Base-by-base conservation (phyloP, 768 basidiomycete species). In the Macrolepiota albuminosa region DNA sequence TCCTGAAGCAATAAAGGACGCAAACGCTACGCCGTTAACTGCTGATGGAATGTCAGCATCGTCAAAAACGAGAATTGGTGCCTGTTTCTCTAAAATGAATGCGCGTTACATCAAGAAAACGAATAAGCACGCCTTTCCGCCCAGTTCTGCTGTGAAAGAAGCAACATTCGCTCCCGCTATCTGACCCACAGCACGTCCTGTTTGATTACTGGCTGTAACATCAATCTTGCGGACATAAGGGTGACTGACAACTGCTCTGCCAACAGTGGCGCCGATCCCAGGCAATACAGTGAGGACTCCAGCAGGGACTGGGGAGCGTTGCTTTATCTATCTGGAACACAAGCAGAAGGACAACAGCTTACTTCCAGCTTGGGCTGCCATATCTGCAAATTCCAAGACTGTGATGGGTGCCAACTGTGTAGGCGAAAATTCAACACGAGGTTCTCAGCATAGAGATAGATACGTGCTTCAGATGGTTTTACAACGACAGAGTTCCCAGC, bases 401-500 rank as follows among this genome's bases (percentile, higher is more conserved):
- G 89, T 85, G 45, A 93, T 79, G 1, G 93, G 93, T 9, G 93
- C 90, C 31, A 88, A 75, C 87, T 54, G 1, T 45, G 31, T 21
- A 55, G 34, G 56, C 55, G 10, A 49, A 33, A 40, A 18, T 42
- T 56, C 61, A 56, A 50, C 47, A 49, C 39, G 34, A 31, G 57
- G 50, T n/a, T n/a, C 7, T 33, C 16, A 24, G 3, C 7, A 29
- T 37, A 31, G 34, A 6, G 14, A 59, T 10, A 48, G 49, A 8
- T 33, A 62, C 69, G 54, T 54, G 85, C 87, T 76, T 93, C 89
- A 47, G 90, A 91, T 1, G 91, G 89, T 66, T 93, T 93, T 21
- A 93, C 85, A 53, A 93, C 79, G 50, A 94, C 86, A 55, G 86
- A 86, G 66, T 93, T 93, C 5, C 91, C 92, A 8, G 91, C 89